Conservation (phyloP, 2,329 filamentous ascomycete species). For the Nothomitra cinnamomea region DNA sequence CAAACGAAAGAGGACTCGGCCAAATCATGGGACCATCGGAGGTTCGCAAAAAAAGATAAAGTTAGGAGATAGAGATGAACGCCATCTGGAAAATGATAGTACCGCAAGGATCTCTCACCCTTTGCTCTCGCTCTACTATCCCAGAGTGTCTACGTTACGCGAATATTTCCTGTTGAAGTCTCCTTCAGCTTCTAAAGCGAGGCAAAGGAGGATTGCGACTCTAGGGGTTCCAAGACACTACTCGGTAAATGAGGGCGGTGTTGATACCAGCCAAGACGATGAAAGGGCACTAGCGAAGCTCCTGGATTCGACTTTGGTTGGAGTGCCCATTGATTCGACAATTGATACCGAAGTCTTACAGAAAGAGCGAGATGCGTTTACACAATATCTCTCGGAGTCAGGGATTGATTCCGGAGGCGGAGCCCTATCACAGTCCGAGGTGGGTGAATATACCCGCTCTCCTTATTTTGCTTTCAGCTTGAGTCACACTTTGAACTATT, state of each 20-base stretch:
- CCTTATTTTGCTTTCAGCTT: neutral
- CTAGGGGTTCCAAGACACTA: conserved; percentile 10
- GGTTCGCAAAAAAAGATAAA: neutral
- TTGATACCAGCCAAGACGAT: neutral
- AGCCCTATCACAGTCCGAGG: conserved; percentile 2
- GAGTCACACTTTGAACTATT: neutral
- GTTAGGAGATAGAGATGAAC: conserved; percentile 14
- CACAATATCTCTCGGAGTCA: conserved; percentile 28
- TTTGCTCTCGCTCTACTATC: conserved; percentile 53
- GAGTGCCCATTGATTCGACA: conserved; percentile 25
- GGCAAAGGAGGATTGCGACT: conserved; percentile 28
- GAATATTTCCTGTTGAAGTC: conserved; percentile 35
- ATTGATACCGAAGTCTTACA: conserved; percentile 23
- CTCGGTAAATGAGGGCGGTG: neutral
- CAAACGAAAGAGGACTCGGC: conserved; percentile 24
- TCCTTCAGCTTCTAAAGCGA: conserved; percentile 43
- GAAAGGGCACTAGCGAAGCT: conserved; percentile 31
- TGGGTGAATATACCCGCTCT: neutral
- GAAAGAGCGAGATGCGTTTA: conserved; percentile 42
- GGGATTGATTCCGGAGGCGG: neutral
- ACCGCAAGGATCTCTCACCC: conserved; percentile 31
- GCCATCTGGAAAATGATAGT: neutral
- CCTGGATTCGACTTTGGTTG: conserved; percentile 55
- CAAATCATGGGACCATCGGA: conserved; percentile 3
- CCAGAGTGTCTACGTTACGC: conserved; percentile 46